These are phyloP conservation scores for Hypoxylon sp. DNA, from an alignment of 2,329 filamentous ascomycete species.

Conservation along the genomic window DNA sequence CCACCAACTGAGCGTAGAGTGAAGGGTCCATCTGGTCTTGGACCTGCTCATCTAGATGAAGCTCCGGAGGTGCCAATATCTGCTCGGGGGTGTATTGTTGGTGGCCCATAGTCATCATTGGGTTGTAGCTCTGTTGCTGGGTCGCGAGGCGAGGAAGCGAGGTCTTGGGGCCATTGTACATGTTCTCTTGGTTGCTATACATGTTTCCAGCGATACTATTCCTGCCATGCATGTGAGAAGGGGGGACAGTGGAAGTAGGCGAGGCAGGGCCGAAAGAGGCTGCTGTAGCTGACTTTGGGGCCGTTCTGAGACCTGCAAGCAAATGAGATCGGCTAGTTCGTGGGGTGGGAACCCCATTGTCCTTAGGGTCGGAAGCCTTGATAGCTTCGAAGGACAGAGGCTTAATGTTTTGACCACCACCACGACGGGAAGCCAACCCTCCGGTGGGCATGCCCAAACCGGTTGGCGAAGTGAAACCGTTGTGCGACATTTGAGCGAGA, in stretches of 20 bases:
- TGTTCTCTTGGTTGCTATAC: slow-evolving; percentile 62
- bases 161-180: slow-evolving; percentile 70
- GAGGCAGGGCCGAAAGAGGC: slow-evolving; percentile 78
- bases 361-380: slow-evolving; percentile 78
- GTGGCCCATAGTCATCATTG: slow-evolving; percentile 56
- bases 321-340: slow-evolving; percentile 96
- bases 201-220: slow-evolving; percentile 62
- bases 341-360: slow-evolving; percentile 82
- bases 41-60: slow-evolving; percentile 79
- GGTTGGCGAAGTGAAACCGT: slow-evolving; percentile 79
- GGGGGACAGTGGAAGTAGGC: slow-evolving; percentile 58
- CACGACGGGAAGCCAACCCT: slow-evolving; percentile 85
- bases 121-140: slow-evolving; percentile 54
- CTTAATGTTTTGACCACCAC: slow-evolving; percentile 89
- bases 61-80: slow-evolving; percentile 85
- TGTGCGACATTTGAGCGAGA: slow-evolving; percentile 99
- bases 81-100: slow-evolving; percentile 87
- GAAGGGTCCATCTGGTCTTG: slow-evolving; percentile 86
- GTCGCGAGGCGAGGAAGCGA: slow-evolving; percentile 63
- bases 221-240: slow-evolving; percentile 60
- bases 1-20: slow-evolving; percentile 88
- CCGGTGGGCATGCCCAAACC: slow-evolving; percentile 82
- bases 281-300: slow-evolving; percentile 86
- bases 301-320: slow-evolving; percentile 91
- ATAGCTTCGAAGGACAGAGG: slow-evolving; percentile 83